A percentile compares a stretch with the other conserved stretches of the same genome.
Evolutionary conservation across 352 stramenopile species (phyloP).

Genomic region (Phytophthora boehmeriae): DNA sequence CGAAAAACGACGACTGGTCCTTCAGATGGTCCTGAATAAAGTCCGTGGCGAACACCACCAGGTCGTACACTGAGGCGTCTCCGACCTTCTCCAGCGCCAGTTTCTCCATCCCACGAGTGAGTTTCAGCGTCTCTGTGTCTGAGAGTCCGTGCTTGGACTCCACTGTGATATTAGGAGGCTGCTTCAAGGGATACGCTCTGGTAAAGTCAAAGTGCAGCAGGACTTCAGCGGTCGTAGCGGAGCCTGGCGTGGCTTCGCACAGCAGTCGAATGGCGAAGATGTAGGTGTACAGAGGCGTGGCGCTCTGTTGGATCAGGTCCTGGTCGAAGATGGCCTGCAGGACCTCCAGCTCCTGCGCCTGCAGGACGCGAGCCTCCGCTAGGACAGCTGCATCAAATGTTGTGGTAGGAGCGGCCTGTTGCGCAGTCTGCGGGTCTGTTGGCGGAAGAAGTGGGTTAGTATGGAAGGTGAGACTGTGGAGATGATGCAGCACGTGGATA

Average conservation of each 20-base stretch:
- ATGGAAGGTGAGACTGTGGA: not conserved
- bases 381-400: conserved; percentile 49
- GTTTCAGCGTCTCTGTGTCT: conserved; percentile 60
- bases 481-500: not conserved
- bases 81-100: conserved; percentile 72
- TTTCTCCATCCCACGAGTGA: conserved; percentile 61
- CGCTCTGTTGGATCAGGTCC: conserved; percentile 70
- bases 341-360: conserved; percentile 83
- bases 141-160: conserved; percentile 76
- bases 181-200: conserved; percentile 65
- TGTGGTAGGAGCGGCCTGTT: conserved; percentile 6
- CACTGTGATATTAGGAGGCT: conserved; percentile 71
- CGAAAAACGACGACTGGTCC: conserved; percentile 87
- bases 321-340: conserved; percentile 83
- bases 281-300: conserved; percentile 81
- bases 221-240: conserved; percentile 58
- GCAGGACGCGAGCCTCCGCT: conserved; percentile 61
- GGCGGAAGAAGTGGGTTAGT: conserved; percentile 1
- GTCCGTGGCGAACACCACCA: conserved; percentile 82
- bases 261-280: conserved; percentile 83
- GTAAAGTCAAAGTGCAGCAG: conserved; percentile 79
- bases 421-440: conserved; percentile 19
- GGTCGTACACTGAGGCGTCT: conserved; percentile 82
- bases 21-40: conserved; percentile 85
- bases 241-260: conserved; percentile 52